phyloP scores from a whole-genome alignment of 2,329 filamentous ascomycete genomes.

The Sarocladiaceae sp. region DNA sequence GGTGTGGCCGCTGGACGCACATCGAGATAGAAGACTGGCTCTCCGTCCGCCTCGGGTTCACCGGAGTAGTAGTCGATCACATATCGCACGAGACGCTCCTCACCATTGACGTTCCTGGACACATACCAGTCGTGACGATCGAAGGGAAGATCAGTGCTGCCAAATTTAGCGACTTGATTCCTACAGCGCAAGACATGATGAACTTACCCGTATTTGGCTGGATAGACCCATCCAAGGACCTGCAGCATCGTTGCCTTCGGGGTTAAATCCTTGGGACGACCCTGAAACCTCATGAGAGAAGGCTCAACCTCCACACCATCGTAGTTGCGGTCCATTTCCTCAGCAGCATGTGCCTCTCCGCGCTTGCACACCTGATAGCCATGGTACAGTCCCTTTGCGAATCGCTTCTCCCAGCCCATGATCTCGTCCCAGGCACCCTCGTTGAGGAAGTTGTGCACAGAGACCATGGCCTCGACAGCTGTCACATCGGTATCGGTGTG shows the following conservation, averaged over 20 bases:
- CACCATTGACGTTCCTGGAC: constrained; percentile 63
- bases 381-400: constrained; percentile 65
- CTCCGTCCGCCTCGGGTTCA: constrained; percentile 74
- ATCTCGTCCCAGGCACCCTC: constrained; percentile 97
- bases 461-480: constrained; percentile 94
- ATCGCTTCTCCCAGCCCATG: constrained; percentile 86
- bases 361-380: constrained; percentile 72
- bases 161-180: constrained; percentile 11
- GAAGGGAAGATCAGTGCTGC: constrained; percentile 78
- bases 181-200: not conserved
- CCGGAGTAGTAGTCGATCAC: constrained; percentile 96
- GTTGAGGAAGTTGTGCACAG: constrained; percentile 96
- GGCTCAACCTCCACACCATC: constrained; percentile 57
- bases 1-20: constrained; percentile 87
- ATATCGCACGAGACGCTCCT: constrained; percentile 78
- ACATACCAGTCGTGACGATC: constrained; percentile 98
- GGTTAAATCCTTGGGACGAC: constrained; percentile 81
- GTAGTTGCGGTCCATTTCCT: constrained; percentile 43
- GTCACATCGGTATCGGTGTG: constrained; percentile 92
- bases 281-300: constrained; percentile 80
- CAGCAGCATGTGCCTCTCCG: constrained; percentile 60
- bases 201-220: constrained; percentile 70
- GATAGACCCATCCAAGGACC: constrained; percentile 74
- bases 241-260: constrained; percentile 87
- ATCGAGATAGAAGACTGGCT: constrained; percentile 94